phyloP scores from a whole-genome alignment of 2,329 filamentous ascomycete species.

The Xylaria sp. region DNA sequence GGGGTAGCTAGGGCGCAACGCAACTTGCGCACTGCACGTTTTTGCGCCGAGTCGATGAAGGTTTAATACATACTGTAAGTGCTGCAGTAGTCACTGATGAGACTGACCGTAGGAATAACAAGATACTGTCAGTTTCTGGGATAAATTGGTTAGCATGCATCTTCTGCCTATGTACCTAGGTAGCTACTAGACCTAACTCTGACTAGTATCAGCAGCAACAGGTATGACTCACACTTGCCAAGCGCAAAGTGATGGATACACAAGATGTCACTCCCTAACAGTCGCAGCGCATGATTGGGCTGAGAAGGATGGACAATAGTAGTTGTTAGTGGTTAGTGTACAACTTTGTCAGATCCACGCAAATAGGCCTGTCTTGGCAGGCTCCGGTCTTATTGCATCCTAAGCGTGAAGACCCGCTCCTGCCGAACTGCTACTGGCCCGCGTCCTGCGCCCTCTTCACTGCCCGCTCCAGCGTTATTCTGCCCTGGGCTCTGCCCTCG shows the following conservation, averaged over 20 bases:
- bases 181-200: conserved; percentile 26
- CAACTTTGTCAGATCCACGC: conserved; percentile 38
- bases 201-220: conserved; percentile 28
- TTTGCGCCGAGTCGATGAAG: neutral
- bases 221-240: conserved; percentile 47
- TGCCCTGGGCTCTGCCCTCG: conserved; percentile 26
- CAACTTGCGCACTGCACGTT: neutral
- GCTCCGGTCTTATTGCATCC: conserved; percentile 14
- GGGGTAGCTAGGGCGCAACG: neutral
- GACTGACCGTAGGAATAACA: neutral
- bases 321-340: conserved; percentile 43
- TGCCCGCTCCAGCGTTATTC: conserved; percentile 18
- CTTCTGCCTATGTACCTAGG: no score
- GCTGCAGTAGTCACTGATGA: neutral
- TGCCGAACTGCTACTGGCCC: conserved; percentile 4
- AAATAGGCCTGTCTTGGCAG: conserved; percentile 15
- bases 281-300: conserved; percentile 38
- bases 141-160: conserved; percentile 8
- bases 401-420: neutral
- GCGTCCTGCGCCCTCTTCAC: neutral
- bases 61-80: neutral
- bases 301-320: conserved; percentile 28
- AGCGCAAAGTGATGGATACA: conserved; percentile 20
- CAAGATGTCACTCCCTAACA: conserved; percentile 41
- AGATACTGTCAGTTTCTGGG: neutral